phyloP scores from a whole-genome alignment of 108 stramenopile species.

The Bacterosira constricta region DNA sequence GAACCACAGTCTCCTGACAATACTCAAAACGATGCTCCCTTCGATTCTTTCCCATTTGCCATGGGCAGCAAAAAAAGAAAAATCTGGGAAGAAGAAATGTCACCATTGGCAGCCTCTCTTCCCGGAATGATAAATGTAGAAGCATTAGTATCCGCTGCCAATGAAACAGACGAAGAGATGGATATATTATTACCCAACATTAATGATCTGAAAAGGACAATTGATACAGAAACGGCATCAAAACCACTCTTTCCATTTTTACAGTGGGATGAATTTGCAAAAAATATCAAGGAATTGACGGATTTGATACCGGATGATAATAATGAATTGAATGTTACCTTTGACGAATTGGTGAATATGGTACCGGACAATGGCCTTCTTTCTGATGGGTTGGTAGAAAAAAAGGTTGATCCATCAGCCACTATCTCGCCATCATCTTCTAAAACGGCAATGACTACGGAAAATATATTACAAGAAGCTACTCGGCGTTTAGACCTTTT shows the following conservation, averaged over 20 bases:
- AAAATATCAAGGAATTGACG: slow-evolving; percentile 22
- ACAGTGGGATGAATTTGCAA: slow-evolving; percentile 48
- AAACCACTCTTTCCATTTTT: slow-evolving; percentile 38
- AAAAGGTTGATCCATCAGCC: not conserved
- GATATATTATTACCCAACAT: slow-evolving; percentile 8
- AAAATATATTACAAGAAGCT: slow-evolving; percentile 56
- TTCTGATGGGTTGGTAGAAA: slow-evolving; percentile 7
- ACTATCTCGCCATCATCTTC: not conserved
- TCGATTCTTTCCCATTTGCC: slow-evolving; percentile 34
- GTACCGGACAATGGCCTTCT: slow-evolving; percentile 15
- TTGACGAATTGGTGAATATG: slow-evolving; percentile 31
- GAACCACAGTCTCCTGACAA: not conserved
- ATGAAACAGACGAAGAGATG: slow-evolving; percentile 28
- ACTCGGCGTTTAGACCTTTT: slow-evolving; percentile 57
- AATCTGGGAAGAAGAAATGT: slow-evolving; percentile 42
- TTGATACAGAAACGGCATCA: not conserved
- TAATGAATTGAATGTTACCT: slow-evolving; percentile 23
- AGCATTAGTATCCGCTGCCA: slow-evolving; percentile 43
- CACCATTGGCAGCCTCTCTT: slow-evolving; percentile 35
- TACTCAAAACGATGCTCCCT: not conserved
- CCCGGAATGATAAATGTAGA: slow-evolving; percentile 46
- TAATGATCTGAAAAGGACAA: not conserved
- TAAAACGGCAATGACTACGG: slow-evolving; percentile 19
- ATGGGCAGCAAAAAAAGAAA: slow-evolving; percentile 4
- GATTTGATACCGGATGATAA: slow-evolving; percentile 4